Evolutionary conservation across 1,284 basidiomycete species (phyloP).

Genomic region (Sporisorium exsertum): DNA sequence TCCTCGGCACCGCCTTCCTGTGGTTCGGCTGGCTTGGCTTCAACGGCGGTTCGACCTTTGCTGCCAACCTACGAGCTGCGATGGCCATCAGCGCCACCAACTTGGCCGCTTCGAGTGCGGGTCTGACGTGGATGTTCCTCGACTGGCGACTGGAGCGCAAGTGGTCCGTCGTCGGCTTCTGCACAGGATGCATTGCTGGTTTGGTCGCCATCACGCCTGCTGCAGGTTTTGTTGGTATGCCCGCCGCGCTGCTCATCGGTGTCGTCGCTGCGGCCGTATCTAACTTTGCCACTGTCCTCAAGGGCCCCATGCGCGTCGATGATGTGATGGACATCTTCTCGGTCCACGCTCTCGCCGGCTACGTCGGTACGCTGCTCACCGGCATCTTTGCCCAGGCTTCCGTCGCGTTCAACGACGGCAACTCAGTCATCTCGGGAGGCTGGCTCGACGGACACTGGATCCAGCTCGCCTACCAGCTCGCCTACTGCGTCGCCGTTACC

Average conservation of each 20-base stretch:
- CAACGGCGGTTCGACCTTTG: constrained; percentile 88
- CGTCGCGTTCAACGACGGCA: constrained; percentile 80
- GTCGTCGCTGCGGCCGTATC: constrained; percentile 80
- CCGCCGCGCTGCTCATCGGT: constrained; percentile 79
- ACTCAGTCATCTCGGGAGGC: constrained; percentile 75
- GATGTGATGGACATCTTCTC: constrained; percentile 76
- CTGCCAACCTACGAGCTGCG: constrained; percentile 88
- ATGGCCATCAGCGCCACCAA: constrained; percentile 91
- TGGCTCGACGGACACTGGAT: constrained; percentile 79
- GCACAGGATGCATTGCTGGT: constrained; percentile 70
- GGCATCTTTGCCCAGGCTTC: constrained; percentile 81
- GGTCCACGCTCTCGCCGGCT: constrained; percentile 62
- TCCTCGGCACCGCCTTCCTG: constrained; percentile 85
- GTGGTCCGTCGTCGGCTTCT: constrained; percentile 74
- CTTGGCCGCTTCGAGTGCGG: constrained; percentile 77
- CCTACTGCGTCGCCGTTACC: constrained; percentile 79
- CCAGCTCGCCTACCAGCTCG: constrained; percentile 84
- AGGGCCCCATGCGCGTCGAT: constrained; percentile 75
- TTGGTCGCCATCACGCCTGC: constrained; percentile 70
- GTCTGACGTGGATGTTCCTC: constrained; percentile 87
- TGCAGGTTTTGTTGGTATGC: constrained; percentile 75
- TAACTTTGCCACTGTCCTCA: constrained; percentile 88
- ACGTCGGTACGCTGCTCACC: constrained; percentile 65
- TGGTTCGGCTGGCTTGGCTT: constrained; percentile 98
- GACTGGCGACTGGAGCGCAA: constrained; percentile 86